Base-by-base conservation (phyloP, 768 basidiomycete genomes). In the Tylopilus balloui region DNA sequence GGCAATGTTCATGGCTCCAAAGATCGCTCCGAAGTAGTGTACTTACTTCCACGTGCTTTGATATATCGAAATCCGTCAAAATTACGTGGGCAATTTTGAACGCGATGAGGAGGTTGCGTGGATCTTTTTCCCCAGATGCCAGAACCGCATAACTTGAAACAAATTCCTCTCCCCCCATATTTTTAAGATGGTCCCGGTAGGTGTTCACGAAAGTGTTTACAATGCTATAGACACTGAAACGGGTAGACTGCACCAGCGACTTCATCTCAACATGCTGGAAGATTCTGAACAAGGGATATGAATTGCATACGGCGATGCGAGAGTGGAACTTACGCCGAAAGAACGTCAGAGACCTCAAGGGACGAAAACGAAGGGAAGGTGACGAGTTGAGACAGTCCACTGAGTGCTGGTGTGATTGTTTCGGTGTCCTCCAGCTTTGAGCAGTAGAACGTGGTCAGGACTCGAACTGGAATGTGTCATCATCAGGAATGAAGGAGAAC, bases 101-200 rank as follows among this genome's bases (percentile, higher is more conserved):
- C 23, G 89, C 88, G 11, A 95, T 60, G 55, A 96, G 74, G 8
- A 99, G 74, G 69, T 98, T 99, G 15, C 96, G 77, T 25, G 96
- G 96, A 64, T 99, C 96, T 61, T 98, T 98, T 70, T 99, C 96
- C 14, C 93, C 94, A 48, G 96, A 89, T 4, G 83, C 92, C n/a
- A 98, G 69, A 42, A 65, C 62, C 25, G 86, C 77, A 64, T 98
- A 99, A 20, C 81, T 80, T 7, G 73, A 69, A 20, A 97, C 52
- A 65, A 98, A 97, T 8, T 72, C 76, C 21, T 79, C 73, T n/a
- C n/a, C n/a, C 1, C 85, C 86, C 77, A 90, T 78, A 6, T 63
- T 70, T 64, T 86, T 87, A 19, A 98, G 68, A 28, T 79, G 91
- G 86, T 53, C 17, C 29, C 9, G 49, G 28, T 59, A 47, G 7